A percentile compares a stretch with the other conserved stretches of the same genome.
Evolutionary conservation across 768 basidiomycete genomes (phyloP).

Genomic region (Crassisporium funariophilum): DNA sequence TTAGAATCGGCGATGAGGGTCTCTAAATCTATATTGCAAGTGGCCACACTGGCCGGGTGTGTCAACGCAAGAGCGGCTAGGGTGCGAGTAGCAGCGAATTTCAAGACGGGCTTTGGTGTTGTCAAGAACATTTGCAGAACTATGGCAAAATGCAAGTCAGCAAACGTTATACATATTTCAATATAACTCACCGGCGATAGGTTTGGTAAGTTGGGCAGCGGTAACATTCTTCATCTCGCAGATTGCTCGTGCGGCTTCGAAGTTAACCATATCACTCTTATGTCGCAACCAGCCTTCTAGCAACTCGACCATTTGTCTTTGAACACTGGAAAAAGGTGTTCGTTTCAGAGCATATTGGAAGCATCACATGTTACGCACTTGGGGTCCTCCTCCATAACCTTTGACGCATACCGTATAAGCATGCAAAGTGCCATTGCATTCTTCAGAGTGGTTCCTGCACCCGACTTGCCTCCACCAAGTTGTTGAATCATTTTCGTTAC

Average conservation of each 20-base stretch:
- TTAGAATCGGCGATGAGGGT: slow-evolving; percentile 95
- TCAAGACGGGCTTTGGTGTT: slow-evolving; percentile 91
- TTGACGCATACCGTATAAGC: slow-evolving; percentile 97
- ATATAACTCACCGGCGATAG: slow-evolving; percentile 78
- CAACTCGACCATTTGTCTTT: slow-evolving; percentile 90
- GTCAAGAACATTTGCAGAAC: slow-evolving; percentile 96
- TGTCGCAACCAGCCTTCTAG: slow-evolving; percentile 95
- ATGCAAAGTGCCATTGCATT: slow-evolving; percentile 98
- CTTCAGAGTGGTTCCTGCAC: slow-evolving; percentile 81
- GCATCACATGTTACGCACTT: slow-evolving; percentile 65
- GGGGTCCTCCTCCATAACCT: slow-evolving; percentile 97
- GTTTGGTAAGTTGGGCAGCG: slow-evolving; percentile 74
- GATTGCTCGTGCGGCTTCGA: slow-evolving; percentile 95
- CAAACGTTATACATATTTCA: neutral
- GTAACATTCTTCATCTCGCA: slow-evolving; percentile 93
- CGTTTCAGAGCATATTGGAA: slow-evolving; percentile 3
- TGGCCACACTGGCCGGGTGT: slow-evolving; percentile 84
- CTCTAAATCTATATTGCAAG: slow-evolving; percentile 96
- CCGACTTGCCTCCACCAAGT: slow-evolving; percentile 85
- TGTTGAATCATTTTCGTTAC: slow-evolving; percentile 99
- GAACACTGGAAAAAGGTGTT: slow-evolving; percentile 55
- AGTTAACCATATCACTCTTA: slow-evolving; percentile 99
- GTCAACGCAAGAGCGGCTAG: slow-evolving; percentile 86
- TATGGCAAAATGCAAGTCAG: slow-evolving; percentile 27
- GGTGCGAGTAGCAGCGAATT: slow-evolving; percentile 96